Conservation (phyloP, 1,284 basidiomycete species). For the Apiotrichum brassicae region DNA sequence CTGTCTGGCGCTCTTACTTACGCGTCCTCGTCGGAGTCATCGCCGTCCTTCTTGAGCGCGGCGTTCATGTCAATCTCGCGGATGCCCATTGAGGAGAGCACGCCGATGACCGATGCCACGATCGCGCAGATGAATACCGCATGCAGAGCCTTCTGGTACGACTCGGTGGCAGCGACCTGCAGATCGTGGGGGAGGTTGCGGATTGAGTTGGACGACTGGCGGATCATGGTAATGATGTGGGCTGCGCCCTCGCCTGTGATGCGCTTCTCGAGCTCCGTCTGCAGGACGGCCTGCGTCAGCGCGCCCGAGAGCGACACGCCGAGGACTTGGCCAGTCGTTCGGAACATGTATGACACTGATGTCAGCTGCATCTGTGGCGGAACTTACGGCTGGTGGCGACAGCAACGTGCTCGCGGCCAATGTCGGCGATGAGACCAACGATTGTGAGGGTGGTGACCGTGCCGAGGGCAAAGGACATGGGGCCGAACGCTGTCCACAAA, state of each 20-base stretch:
- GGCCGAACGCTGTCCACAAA: constrained; percentile 31
- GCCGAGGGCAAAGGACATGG: constrained; percentile 18
- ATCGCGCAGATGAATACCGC: constrained; percentile 77
- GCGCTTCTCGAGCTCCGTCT: constrained; percentile 57
- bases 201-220: constrained; percentile 76
- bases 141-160: constrained; percentile 74
- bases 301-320: constrained; percentile 77
- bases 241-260: constrained; percentile 66
- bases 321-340: constrained; percentile 85
- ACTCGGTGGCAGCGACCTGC: constrained; percentile 64
- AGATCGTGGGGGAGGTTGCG: constrained; percentile 58
- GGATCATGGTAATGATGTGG: constrained; percentile 52
- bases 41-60: too few relatives aligned
- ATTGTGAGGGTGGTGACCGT: constrained; percentile 37
- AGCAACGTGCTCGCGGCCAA: constrained; percentile 45
- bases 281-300: constrained; percentile 66
- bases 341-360: constrained; percentile 81
- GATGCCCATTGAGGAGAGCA: constrained; percentile 32
- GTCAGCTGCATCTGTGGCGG: too few relatives aligned
- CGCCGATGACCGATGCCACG: constrained; percentile 35
- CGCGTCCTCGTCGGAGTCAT: too few relatives aligned
- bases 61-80: constrained; percentile 33
- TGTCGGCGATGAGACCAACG: constrained; percentile 36
- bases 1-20: too few relatives aligned
- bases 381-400: too few relatives aligned